Percentiles rank a stretch among this genome's conserved stretches.
Conservation (phyloP, 805 yeast genomes). For the Limtongia smithiae region DNA sequence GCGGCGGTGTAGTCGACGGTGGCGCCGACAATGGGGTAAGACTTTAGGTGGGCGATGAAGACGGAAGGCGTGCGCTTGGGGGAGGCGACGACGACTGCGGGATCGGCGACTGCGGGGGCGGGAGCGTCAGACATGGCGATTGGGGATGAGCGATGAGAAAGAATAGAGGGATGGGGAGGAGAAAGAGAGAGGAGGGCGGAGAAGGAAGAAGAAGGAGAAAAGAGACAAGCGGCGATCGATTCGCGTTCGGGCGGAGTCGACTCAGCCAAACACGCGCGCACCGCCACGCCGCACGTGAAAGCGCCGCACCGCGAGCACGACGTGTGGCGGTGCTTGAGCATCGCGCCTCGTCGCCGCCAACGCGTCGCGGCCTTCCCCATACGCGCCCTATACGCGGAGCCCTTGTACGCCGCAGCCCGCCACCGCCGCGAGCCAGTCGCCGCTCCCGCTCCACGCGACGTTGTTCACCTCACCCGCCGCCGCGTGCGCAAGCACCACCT, state of each 20-base stretch:
- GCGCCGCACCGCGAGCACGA: too few relatives aligned
- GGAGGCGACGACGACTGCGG: neutral
- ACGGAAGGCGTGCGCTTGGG: slow-evolving; percentile 14
- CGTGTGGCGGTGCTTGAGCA: too few relatives aligned
- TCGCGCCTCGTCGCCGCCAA: too few relatives aligned
- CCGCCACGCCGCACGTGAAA: too few relatives aligned
- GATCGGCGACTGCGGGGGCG: slow-evolving; percentile 1
- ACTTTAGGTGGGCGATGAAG: slow-evolving; percentile 20
- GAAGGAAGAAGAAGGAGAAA: neutral
- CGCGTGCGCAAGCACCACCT: slow-evolving; percentile 46
- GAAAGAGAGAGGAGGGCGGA: neutral
- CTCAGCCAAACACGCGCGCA: too few relatives aligned
- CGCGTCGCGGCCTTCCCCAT: too few relatives aligned
- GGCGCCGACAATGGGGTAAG: slow-evolving; percentile 25
- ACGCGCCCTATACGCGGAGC: slow-evolving; percentile 39
- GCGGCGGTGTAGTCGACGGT: slow-evolving; percentile 25
- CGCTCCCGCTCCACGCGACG: slow-evolving; percentile 66
- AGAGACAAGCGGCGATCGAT: neutral
- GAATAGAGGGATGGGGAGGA: neutral
- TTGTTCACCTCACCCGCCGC: slow-evolving; percentile 73
- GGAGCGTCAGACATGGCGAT: slow-evolving; percentile 7
- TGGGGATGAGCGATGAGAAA: too few relatives aligned
- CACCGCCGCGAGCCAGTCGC: slow-evolving; percentile 78
- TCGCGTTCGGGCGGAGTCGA: too few relatives aligned
- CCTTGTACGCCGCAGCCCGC: slow-evolving; percentile 68